phyloP scores from a whole-genome alignment of 129 eudicot genomes.

The Lactuca saligna region DNA sequence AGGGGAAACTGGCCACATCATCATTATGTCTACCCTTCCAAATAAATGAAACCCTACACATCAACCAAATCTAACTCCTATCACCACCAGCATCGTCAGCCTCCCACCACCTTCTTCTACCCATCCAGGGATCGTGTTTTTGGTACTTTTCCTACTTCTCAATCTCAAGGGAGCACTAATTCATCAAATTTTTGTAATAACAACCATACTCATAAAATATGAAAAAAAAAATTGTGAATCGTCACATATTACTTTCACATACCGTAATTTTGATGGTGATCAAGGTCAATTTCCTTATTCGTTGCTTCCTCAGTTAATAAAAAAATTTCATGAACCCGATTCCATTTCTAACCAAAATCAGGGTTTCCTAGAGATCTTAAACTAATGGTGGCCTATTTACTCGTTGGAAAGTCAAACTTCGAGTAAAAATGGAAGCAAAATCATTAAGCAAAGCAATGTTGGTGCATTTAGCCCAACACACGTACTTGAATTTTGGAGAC shows the following conservation, averaged over 20 bases:
- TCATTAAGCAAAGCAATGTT: slow-evolving; percentile 69
- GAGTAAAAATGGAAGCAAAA: slow-evolving; percentile 50
- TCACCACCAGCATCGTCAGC: too few species aligned
- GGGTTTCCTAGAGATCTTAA: slow-evolving; percentile 62
- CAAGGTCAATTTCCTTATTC: slow-evolving; percentile 4
- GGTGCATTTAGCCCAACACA: slow-evolving; percentile 55
- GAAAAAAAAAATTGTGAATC: neutral
- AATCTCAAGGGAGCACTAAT: too few species aligned
- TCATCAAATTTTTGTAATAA: too few species aligned
- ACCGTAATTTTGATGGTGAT: slow-evolving; percentile 22
- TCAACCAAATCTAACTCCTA: too few species aligned
- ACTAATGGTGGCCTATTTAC: slow-evolving; percentile 41
- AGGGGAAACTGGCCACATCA: too few species aligned
- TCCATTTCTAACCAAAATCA: neutral
- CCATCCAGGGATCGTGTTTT: too few species aligned
- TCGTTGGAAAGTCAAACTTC: slow-evolving; percentile 33
- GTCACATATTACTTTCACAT: slow-evolving; percentile 15
- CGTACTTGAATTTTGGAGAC: neutral
- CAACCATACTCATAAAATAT: too few species aligned
- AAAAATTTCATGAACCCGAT: neutral
- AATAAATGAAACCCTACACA: too few species aligned
- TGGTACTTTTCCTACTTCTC: too few species aligned
- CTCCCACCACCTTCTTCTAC: too few species aligned
- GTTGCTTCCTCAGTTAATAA: neutral
- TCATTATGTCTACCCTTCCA: too few species aligned